Conservation (phyloP, 257 asterid genomes). For the Vinca minor region DNA sequence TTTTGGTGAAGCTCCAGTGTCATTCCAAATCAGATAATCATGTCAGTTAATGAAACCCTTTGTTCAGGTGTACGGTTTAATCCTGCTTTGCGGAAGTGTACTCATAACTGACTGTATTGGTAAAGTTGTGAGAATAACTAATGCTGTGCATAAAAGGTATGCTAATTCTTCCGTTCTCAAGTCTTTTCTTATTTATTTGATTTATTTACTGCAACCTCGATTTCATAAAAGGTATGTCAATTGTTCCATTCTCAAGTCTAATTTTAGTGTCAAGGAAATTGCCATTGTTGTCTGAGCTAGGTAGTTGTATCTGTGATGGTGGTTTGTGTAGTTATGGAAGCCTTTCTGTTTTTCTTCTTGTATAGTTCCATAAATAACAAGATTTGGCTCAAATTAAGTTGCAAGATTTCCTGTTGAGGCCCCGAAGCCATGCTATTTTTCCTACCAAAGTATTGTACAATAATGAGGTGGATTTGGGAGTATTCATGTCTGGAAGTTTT, state of each 20-base stretch:
- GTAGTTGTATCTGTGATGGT: background rate
- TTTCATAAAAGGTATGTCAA: too few relatives aligned
- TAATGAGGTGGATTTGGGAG: too few relatives aligned
- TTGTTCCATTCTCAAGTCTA: too few relatives aligned
- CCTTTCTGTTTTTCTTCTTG: background rate
- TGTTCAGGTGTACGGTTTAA: slow-evolving; percentile 38
- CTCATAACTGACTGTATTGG: slow-evolving; percentile 72
- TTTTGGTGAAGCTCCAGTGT: background rate
- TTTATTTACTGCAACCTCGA: too few relatives aligned
- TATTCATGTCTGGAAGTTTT: too few relatives aligned
- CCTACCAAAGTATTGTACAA: too few relatives aligned
- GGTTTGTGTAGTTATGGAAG: background rate
- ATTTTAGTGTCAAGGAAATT: background rate
- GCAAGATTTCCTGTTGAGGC: too few relatives aligned
- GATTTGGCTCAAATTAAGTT: too few relatives aligned
- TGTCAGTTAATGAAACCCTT: slow-evolving; percentile 13
- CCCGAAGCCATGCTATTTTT: too few relatives aligned
- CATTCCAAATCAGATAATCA: background rate
- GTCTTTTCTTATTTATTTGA: background rate
- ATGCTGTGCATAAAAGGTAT: slow-evolving; percentile 51
- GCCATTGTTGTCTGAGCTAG: background rate
- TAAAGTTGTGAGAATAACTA: slow-evolving; percentile 42
- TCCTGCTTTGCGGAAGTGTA: slow-evolving; percentile 31
- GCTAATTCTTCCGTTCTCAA: background rate
- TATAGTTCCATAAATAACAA: background rate